Base-by-base conservation (phyloP, 352 stramenopile genomes). In the Globisporangium solare region DNA sequence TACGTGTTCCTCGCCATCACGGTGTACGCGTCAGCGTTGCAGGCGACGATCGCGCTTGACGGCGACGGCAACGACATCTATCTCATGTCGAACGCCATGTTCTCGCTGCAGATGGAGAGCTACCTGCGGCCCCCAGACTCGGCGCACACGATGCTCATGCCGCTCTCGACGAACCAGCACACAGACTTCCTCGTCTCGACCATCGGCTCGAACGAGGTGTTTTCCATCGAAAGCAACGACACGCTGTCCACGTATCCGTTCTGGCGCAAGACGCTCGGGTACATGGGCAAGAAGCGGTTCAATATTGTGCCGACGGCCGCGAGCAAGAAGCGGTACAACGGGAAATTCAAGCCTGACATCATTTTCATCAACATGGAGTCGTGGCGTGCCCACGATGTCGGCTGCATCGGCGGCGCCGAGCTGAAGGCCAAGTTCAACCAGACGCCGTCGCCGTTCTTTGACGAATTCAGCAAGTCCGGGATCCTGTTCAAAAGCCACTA, bases 341-440 rank as follows among this genome's bases (percentile, higher is more conserved):
- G 45, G 17, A 43, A 31, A 20, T 52, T 67, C 24, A 64, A 47
- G 12, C 78, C 78, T 3, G 86, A 88, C 48, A 80, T 88, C n/a
- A 76, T 88, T 47, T 63, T 87, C 18, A 66, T 89, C 51, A 85
- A 87, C 35, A 79, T 89, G 61, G 79, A 85, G 51, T 89, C 79
- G 13, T 89, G 74, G 74, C 70, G 76, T 3, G 67, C 76, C 41
- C 47, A 83, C 24, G 73, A 89, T 47, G 66, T 89, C n/a, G 75
- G 78, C 20, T 74, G 82, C 17, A 63, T 89, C 1, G 78, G 76
- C 31, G 78, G 70, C 14, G 64, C 73, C 13, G 52, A 58, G 7
- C 76, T 79, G 51, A 85, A 85, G 43, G 24, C 27, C 3, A 20
- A 54, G 8, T 74, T 56, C 27, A 69, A 73, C 22, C 71, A 82